Evolutionary conservation across 257 asterid genomes (phyloP).

Genomic region (Penstemon davidsonii): DNA sequence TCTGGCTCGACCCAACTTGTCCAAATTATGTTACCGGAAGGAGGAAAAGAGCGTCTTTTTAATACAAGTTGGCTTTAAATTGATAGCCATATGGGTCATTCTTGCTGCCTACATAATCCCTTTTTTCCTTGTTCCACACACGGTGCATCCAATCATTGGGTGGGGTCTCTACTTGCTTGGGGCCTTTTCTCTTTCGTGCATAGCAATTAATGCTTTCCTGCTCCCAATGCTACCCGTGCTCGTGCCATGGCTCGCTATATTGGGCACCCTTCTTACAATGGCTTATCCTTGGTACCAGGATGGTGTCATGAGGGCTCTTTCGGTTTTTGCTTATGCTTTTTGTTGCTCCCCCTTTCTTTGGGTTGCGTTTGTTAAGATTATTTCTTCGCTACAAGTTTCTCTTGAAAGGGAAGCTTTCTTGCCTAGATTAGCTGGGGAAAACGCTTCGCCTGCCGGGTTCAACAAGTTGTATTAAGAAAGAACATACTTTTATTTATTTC

Average conservation of each 20-base stretch:
- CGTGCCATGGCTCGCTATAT: conserved; percentile 60
- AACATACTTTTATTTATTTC: not conserved
- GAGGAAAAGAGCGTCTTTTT: conserved; percentile 65
- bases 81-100: conserved; percentile 69
- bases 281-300: conserved; percentile 75
- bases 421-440: conserved; percentile 62
- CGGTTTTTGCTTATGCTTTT: conserved; percentile 69
- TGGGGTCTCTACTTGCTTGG: conserved; percentile 85
- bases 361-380: conserved; percentile 47
- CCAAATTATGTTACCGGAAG: conserved; percentile 71
- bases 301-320: conserved; percentile 76
- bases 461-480: conserved; percentile 59
- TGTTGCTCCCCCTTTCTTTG: conserved; percentile 69
- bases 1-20: conserved; percentile 73
- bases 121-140: conserved; percentile 69
- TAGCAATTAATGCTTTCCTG: conserved; percentile 59
- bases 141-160: conserved; percentile 78
- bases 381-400: conserved; percentile 59
- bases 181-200: conserved; percentile 50
- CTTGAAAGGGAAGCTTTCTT: conserved; percentile 77
- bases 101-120: conserved; percentile 70
- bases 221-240: conserved; percentile 72
- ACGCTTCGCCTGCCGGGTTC: conserved; percentile 48
- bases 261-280: conserved; percentile 76
- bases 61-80: conserved; percentile 60